Evolutionary conservation across 352 stramenopile species (phyloP), one percentile per base, ranked within the genome.

Genomic region (Globisporangium parvum): DNA sequence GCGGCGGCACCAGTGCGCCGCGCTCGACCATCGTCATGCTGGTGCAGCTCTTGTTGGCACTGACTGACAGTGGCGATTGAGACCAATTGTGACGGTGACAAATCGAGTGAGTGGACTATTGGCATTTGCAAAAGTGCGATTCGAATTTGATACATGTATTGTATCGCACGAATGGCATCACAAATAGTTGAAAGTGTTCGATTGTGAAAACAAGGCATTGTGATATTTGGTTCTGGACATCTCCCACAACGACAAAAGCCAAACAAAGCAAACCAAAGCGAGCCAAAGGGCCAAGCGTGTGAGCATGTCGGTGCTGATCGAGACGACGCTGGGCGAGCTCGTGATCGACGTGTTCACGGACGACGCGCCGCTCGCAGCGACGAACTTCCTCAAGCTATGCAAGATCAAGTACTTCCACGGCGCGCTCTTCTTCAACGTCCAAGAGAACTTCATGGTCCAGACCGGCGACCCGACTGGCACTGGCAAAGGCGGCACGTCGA

Each of bases 371-470:
- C 65, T 89, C 23, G 79, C 91, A 20, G 71, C 73, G 55, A 85
- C 80, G 41, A 98, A 97, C 73, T 98, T 98, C 64, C 73, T 98
- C 51, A 98, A 98, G 67, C 79, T 98, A 21, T 98, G 94, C 77
- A 96, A 97, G 76, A 77, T 68, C 66, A 96, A 96, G 67, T 98
- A 98, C 70, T 98, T 97, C 70, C 92, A 98, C 72, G 79, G 84
- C 54, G 81, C 75, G 54, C 76, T 98, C 10, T 96, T 98, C 69
- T 98, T 97, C 73, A 97, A 98, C 68, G 85, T 98, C n/a, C 90
- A 98, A 69, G 77, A 96, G 62, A 96, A 96, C 67, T 97, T 97
- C 47, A 96, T 98, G 73, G 76, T 93, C 31, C 94, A 98, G 50
- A 74, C 87, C 40, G 71, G 95, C 66, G 85, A 94, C 56, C 85